phyloP scores from a whole-genome alignment of 2,329 filamentous ascomycete species.

The Stagonosporopsis rhizophila region DNA sequence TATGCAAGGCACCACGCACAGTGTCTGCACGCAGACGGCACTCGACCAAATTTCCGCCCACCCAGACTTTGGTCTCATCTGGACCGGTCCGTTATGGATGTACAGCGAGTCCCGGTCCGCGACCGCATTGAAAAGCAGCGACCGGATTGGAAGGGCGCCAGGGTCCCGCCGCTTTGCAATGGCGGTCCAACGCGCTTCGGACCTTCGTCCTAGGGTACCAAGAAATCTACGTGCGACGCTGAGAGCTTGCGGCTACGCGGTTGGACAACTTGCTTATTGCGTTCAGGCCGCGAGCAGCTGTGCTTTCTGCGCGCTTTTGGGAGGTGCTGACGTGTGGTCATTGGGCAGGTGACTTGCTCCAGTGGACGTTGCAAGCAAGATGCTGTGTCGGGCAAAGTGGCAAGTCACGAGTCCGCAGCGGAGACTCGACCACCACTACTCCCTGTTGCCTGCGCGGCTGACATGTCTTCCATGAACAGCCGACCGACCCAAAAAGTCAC shows the following conservation, averaged over 20 bases:
- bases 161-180: slow-evolving; percentile 7
- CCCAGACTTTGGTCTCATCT: slow-evolving; percentile 14
- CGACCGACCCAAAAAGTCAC: no score
- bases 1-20: background rate
- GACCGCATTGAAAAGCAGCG: slow-evolving; percentile 15
- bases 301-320: no score
- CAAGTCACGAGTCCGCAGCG: no score
- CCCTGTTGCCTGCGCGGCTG: no score
- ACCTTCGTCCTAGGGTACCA: slow-evolving; percentile 17
- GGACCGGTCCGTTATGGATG: slow-evolving; percentile 19
- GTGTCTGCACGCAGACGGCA: background rate
- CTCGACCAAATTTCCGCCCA: slow-evolving; percentile 8
- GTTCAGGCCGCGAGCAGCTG: no score
- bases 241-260: slow-evolving; percentile 1
- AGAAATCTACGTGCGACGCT: no score
- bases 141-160: slow-evolving; percentile 11
- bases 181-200: slow-evolving; percentile 11
- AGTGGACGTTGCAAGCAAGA: no score
- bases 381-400: no score
- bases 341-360: no score
- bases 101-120: slow-evolving; percentile 13
- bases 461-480: no score
- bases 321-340: background rate
- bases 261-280: no score
- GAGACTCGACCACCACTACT: no score